Conservation (phyloP, 2,329 filamentous ascomycete species). For the Botrytis fabae region DNA sequence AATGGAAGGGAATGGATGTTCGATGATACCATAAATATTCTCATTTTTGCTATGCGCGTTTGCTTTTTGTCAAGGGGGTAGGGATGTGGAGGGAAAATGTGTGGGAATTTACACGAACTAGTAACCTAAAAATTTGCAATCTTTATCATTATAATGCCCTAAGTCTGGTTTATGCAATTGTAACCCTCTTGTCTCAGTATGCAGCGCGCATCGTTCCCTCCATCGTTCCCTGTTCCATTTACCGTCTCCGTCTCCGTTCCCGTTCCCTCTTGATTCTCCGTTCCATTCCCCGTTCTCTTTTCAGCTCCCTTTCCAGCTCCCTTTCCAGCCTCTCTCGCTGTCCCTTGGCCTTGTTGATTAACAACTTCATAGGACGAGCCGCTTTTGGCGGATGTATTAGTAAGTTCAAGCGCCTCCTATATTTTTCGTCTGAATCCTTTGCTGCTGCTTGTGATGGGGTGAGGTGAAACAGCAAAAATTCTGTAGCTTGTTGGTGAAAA, state of each 20-base stretch:
- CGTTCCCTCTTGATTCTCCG: too few species aligned
- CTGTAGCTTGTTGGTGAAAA: not conserved
- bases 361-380: not conserved
- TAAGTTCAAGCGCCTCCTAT: not conserved
- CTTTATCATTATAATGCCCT: not conserved
- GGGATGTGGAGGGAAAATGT: not conserved
- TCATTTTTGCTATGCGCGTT: not conserved
- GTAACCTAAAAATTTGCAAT: not conserved
- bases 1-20: not conserved
- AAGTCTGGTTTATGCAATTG: not conserved
- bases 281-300: too few species aligned
- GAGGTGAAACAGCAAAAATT: not conserved
- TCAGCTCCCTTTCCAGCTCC: too few species aligned
- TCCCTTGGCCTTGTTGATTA: not conserved
- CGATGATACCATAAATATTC: slow-evolving; percentile 6
- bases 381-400: not conserved
- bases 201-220: not conserved
- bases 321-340: too few species aligned
- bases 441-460: not conserved
- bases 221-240: too few species aligned
- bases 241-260: too few species aligned
- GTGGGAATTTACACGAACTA: too few species aligned
- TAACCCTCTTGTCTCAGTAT: not conserved
- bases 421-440: not conserved
- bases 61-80: too few species aligned